Evolutionary conservation across 345 rosid genomes (phyloP).

Genomic region (Citrus medica): DNA sequence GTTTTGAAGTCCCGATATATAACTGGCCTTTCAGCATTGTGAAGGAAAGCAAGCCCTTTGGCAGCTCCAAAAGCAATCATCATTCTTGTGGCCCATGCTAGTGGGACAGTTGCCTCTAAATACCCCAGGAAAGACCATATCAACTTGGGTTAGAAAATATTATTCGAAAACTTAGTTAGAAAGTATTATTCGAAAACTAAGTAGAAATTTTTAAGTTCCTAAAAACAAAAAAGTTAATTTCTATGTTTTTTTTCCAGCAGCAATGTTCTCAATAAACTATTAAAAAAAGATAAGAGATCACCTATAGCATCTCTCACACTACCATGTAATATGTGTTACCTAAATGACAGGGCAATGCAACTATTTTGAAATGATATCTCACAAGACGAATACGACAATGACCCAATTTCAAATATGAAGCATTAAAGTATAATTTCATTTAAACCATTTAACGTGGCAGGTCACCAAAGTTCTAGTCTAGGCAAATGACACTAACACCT

Average conservation of each 20-base stretch:
- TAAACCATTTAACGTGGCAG: background rate
- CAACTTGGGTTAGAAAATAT: constrained; percentile 22
- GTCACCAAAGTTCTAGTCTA: background rate
- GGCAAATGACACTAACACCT: background rate
- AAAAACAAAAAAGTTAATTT: background rate
- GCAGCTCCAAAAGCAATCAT: constrained; percentile 99
- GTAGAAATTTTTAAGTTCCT: background rate
- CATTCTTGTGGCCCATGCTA: constrained; percentile 88
- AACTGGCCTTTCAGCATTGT: constrained; percentile 93
- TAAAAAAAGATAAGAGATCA: background rate
- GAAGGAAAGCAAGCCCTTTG: constrained; percentile 96
- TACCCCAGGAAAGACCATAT: constrained; percentile 23
- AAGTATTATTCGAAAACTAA: constrained; percentile 1
- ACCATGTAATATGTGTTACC: background rate
- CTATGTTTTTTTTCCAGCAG: background rate
- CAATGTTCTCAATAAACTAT: background rate
- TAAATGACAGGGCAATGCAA: background rate
- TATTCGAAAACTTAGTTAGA: background rate
- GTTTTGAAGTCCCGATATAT: constrained; percentile 96
- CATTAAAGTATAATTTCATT: background rate
- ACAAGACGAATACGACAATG: background rate
- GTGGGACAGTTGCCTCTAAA: constrained; percentile 75
- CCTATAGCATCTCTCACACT: background rate
- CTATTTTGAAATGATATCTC: background rate
- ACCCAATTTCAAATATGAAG: background rate